Evolutionary conservation across 768 basidiomycete species (phyloP), one percentile per base, ranked within the genome.

Genomic region (Leucosporidium scottii): DNA sequence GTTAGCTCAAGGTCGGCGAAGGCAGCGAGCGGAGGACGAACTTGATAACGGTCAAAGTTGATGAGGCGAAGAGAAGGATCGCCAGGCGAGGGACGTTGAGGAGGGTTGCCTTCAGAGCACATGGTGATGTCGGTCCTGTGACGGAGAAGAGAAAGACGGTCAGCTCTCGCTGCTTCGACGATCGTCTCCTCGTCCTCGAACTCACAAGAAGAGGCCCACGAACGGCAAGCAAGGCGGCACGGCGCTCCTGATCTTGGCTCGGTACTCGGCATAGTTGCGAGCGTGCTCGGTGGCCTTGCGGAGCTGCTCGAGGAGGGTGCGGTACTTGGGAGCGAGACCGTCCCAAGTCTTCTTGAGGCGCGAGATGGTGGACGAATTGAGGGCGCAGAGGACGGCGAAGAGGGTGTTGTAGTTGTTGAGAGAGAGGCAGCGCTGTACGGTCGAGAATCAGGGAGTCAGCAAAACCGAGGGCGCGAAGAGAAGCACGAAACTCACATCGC

Each of bases 31-130:
- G 44, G 88, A 88, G 66, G 10, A 93, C 83, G 77, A 91, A 94
- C 75, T 75, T 89, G 88, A 74, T 96, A 98, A 78, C 96, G 94
- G 79, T 93, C 94, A 76, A 96, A 93, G 79, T 99, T 99, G 77
- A 98, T 83, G 49, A 99, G 80, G 74, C 86, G 89, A 79, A 90
- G 87, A 66, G 83, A 83, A 1, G 87, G 82, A 62, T 86, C 86
- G 65, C 85, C 78, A 0, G 92, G 89, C 8, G 93, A 90, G 21
- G 86, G 84, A 71, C 94, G 84, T 73, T 87, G 82, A 20, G 89
- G 87, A 21, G 90, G 88, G 77, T 97, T 97, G 25, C 94, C 94
- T 75, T 97, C 94, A 50, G 89, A 85, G 76, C 91, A 94, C 31
- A 59, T 44, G 13, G 58, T 59, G n/a, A 59, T 89, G 89, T 90